Conservation (phyloP, 176 grass and related monocot species). For the Aegilops umbellulata region DNA sequence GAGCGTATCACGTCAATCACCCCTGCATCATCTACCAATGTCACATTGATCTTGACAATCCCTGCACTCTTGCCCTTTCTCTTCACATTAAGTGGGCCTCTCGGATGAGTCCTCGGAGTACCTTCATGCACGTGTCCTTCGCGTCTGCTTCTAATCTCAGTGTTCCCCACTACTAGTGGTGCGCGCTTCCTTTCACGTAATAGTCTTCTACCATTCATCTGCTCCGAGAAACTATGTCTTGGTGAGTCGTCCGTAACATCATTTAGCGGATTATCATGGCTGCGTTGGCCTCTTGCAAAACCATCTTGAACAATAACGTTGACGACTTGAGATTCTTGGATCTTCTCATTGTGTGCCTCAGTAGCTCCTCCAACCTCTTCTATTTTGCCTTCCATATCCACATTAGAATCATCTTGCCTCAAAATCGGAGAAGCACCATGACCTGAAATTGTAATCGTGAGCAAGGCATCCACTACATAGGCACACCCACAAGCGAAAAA, state of each 20-base stretch:
- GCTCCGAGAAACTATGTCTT: background rate
- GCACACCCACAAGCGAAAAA: background rate
- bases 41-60: background rate
- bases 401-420: background rate
- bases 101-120: background rate
- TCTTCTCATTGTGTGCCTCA: background rate
- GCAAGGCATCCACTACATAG: background rate
- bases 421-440: background rate
- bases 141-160: slow-evolving; percentile 1
- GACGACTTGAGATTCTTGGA: slow-evolving; percentile 3
- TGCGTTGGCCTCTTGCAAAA: slow-evolving; percentile 2
- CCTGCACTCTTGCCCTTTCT: slow-evolving; percentile 3
- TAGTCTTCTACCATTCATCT: slow-evolving; percentile 8
- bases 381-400: background rate
- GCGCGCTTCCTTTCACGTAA: background rate
- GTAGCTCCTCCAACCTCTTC: slow-evolving; percentile 14
- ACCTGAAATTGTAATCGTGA: background rate
- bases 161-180: background rate
- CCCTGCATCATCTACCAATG: background rate
- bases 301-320: background rate
- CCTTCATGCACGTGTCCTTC: background rate
- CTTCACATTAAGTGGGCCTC: background rate
- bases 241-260: background rate
- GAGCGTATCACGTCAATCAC: background rate
- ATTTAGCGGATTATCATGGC: background rate